Percentiles rank a stretch among this genome's conserved stretches.
phyloP scores from a whole-genome alignment of 1,284 basidiomycete species.

The Melampsora americana region DNA sequence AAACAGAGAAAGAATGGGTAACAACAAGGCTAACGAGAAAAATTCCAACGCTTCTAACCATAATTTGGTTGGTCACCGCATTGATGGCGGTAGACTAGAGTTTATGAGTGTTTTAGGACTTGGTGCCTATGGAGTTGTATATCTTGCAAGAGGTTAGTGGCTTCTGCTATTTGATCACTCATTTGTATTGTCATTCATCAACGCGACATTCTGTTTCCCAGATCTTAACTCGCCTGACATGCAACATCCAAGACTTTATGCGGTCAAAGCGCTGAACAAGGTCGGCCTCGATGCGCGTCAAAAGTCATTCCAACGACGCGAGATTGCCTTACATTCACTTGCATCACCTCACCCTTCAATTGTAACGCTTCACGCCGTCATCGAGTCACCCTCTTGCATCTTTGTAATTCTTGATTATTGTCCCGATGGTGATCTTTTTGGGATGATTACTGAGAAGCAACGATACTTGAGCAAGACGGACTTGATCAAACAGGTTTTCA shows the following conservation, averaged over 20 bases:
- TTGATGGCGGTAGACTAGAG: conserved; percentile 62
- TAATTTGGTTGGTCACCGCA: conserved; percentile 55
- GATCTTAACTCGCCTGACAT: conserved; percentile 43
- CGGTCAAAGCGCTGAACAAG: conserved; percentile 79
- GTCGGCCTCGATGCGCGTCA: conserved; percentile 66
- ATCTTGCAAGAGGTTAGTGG: conserved; percentile 67
- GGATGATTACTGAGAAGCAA: conserved; percentile 64
- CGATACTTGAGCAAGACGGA: conserved; percentile 73
- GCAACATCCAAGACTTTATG: conserved; percentile 55
- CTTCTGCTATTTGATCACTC: conserved; percentile 55
- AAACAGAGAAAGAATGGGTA: conserved; percentile 28
- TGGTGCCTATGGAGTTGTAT: conserved; percentile 94
- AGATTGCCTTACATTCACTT: conserved; percentile 63
- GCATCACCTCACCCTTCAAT: conserved; percentile 76
- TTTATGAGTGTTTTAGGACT: conserved; percentile 85
- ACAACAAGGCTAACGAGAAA: conserved; percentile 14
- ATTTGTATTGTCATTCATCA: not conserved
- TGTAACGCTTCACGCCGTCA: conserved; percentile 81
- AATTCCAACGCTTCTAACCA: conserved; percentile 44
- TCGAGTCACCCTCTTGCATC: conserved; percentile 65
- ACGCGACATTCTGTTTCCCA: not conserved
- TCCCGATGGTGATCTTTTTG: conserved; percentile 86
- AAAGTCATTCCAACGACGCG: conserved; percentile 72
- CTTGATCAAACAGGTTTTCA: conserved; percentile 77
- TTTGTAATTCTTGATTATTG: conserved; percentile 68